Evolutionary conservation across 192 early-diverging fungal genomes (phyloP).

Genomic region (Cladochytrium replicatum): DNA sequence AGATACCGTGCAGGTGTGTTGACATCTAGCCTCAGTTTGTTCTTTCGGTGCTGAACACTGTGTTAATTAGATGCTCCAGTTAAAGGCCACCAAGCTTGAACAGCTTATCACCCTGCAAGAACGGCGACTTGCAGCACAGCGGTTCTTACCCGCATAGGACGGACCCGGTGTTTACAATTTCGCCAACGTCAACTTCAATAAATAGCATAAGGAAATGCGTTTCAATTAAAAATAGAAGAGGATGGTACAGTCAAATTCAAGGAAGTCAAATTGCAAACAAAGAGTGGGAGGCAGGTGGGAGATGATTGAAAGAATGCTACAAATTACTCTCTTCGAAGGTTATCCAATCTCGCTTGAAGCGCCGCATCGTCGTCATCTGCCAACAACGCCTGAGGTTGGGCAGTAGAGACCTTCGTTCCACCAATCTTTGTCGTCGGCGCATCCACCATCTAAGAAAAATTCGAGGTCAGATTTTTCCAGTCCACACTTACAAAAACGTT

Average conservation of each 20-base stretch:
- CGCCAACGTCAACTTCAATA: too few relatives aligned
- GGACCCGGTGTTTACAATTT: too few relatives aligned
- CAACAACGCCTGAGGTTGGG: constrained; percentile 10
- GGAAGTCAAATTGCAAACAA: too few relatives aligned
- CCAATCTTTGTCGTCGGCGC: constrained; percentile 19
- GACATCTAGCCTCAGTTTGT: neutral
- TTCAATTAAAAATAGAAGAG: too few relatives aligned
- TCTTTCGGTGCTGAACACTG: neutral
- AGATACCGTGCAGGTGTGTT: constrained; percentile 35
- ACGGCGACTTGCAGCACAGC: too few relatives aligned
- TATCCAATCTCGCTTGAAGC: constrained; percentile 80
- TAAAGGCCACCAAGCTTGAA: constrained; percentile 42
- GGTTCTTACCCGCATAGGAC: too few relatives aligned
- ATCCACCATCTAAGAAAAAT: constrained; percentile 21
- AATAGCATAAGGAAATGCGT: too few relatives aligned
- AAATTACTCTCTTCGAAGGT: constrained; percentile 73
- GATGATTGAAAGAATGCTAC: too few relatives aligned
- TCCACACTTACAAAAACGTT: constrained; percentile 52
- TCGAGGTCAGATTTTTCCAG: neutral
- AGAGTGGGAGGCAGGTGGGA: too few relatives aligned
- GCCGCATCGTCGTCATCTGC: constrained; percentile 57
- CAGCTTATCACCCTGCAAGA: constrained; percentile 34
- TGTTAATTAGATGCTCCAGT: constrained; percentile 38
- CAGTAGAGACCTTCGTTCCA: constrained; percentile 3
- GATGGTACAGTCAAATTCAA: too few relatives aligned